phyloP scores from a whole-genome alignment of 2,329 filamentous ascomycete species.

The Kalmusia sp. region DNA sequence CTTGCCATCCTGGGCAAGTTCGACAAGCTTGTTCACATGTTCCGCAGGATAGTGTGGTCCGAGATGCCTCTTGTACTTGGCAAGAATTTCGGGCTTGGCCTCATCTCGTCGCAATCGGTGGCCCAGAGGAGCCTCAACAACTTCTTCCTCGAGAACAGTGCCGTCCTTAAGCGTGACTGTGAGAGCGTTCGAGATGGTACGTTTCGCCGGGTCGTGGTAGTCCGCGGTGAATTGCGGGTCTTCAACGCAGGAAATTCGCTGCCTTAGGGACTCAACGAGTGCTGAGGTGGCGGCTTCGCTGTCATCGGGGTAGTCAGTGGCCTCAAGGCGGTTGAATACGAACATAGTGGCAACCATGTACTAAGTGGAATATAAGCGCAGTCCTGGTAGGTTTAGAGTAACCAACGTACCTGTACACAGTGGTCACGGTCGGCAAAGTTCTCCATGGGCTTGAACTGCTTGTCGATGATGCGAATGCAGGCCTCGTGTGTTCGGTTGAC shows the following conservation, averaged over 20 bases:
- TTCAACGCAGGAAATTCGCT: slow-evolving; percentile 96
- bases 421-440: slow-evolving; percentile 99
- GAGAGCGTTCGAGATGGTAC: slow-evolving; percentile 96
- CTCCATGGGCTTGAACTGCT: slow-evolving; percentile 99
- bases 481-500: slow-evolving; percentile 98
- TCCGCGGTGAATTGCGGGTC: slow-evolving; percentile 93
- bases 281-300: slow-evolving; percentile 89
- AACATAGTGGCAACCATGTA: slow-evolving; percentile 99
- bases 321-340: slow-evolving; percentile 90
- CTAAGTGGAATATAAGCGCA: slow-evolving; percentile 41
- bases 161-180: slow-evolving; percentile 96
- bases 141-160: slow-evolving; percentile 86
- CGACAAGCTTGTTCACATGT: slow-evolving; percentile 81
- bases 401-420: slow-evolving; percentile 77
- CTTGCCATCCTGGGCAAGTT: slow-evolving; percentile 77
- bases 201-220: slow-evolving; percentile 92
- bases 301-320: slow-evolving; percentile 91
- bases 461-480: slow-evolving; percentile 98
- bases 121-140: slow-evolving; percentile 92
- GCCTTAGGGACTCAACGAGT: slow-evolving; percentile 87
- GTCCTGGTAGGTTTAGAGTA: background rate
- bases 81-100: slow-evolving; percentile 95
- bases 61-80: slow-evolving; percentile 94
- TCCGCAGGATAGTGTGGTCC: slow-evolving; percentile 79
- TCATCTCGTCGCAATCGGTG: slow-evolving; percentile 91